Evolutionary conservation across 164 flowering plant genomes (phyloP).

Genomic region (Vitis labrusca): DNA sequence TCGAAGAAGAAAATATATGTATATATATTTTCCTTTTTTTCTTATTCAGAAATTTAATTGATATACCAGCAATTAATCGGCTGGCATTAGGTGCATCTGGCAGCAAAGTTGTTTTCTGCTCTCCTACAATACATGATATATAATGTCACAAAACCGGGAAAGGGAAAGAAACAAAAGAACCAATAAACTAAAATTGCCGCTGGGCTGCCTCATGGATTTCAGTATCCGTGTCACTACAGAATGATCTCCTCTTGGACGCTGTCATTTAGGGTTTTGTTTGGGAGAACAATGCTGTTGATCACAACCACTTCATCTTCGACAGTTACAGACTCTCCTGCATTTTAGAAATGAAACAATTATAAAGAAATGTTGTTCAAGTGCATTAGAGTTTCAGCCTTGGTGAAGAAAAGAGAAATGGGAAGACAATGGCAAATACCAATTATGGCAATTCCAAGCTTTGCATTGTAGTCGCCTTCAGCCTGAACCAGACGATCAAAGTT

Average conservation of each 20-base stretch:
- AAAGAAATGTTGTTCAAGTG: not conserved
- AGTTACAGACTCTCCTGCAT: constrained; percentile 82
- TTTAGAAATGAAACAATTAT: not conserved
- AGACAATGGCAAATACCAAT: constrained; percentile 23
- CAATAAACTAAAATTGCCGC: too few species aligned
- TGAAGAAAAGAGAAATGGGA: not conserved
- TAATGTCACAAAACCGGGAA: too few species aligned
- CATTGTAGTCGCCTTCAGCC: constrained; percentile 20
- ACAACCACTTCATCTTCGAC: constrained; percentile 99
- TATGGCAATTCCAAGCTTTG: constrained; percentile 40
- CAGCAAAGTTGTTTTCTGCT: too few species aligned
- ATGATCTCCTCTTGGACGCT: constrained; percentile 95
- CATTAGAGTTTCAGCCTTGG: not conserved
- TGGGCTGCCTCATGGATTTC: too few species aligned
- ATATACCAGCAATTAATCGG: too few species aligned
- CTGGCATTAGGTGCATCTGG: too few species aligned
- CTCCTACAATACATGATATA: too few species aligned
- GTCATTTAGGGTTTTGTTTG: constrained; percentile 83
- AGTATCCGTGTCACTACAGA: constrained; percentile 29
- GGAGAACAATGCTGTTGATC: constrained; percentile 85
- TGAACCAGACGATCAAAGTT: not conserved
- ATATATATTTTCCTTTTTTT: too few species aligned
- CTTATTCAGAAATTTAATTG: too few species aligned
- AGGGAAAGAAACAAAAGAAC: too few species aligned
- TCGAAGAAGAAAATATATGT: too few species aligned